Conservation (phyloP, 345 rosid species). For the Euclidium syriacum region DNA sequence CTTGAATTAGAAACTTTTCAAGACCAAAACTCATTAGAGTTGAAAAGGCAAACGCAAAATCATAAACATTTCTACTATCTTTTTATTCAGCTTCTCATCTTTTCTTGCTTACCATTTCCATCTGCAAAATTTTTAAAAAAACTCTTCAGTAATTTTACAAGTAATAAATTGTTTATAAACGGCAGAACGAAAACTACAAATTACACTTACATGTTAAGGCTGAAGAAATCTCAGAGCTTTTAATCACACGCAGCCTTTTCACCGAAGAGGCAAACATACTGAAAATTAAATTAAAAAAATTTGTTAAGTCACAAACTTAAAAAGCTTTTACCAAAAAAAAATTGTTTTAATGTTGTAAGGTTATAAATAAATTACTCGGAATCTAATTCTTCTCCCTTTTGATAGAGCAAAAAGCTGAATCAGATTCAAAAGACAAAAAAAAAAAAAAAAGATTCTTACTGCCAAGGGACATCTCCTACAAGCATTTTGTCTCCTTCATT, state of each 20-base stretch:
- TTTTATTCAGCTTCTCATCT: conserved; percentile 26
- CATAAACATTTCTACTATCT: not conserved
- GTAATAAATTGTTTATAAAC: not conserved
- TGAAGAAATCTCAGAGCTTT: conserved; percentile 59
- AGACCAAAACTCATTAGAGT: conserved; percentile 8
- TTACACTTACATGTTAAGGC: conserved; percentile 27
- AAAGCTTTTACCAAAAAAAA: not conserved
- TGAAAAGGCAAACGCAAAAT: conserved; percentile 10
- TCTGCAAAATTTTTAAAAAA: not conserved
- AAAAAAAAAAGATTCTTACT: conserved; percentile 60
- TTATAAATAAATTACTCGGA: conserved; percentile 19
- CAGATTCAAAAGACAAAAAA: conserved; percentile 14
- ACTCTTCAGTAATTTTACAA: not conserved
- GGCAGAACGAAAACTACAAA: not conserved
- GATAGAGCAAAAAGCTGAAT: conserved; percentile 25
- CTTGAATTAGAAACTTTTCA: not conserved
- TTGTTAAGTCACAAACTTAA: not conserved
- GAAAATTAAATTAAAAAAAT: conserved; percentile 5
- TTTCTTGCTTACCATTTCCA: conserved; percentile 28
- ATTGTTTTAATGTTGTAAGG: too few species aligned
- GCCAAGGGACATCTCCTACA: conserved; percentile 99
- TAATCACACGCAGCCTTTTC: conserved; percentile 87
- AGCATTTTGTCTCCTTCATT: conserved; percentile 99
- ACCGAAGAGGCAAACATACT: conserved; percentile 93
- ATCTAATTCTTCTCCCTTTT: conserved; percentile 31